Evolutionary conservation across 2,329 filamentous ascomycete species (phyloP), one percentile per base, ranked within the genome.

Genomic region (Fusarium graminum): DNA sequence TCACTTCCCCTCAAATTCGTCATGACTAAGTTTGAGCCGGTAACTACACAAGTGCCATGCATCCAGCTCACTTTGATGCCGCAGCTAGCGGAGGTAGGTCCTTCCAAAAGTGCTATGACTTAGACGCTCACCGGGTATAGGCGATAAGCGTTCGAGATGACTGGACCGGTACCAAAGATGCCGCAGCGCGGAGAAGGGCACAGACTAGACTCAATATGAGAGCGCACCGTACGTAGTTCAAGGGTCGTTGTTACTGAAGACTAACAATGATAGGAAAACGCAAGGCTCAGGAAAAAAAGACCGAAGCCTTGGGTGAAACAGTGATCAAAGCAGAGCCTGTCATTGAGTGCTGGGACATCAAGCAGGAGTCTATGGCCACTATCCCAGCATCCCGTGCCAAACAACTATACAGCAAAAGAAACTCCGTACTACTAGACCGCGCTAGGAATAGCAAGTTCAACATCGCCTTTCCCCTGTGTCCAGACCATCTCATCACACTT

Each of bases 171-270:
- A 77, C 73, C 25, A 81, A 66, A 16, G 77, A 82, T 75, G 76
- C 78, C 4, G 77, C 75, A 63, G 75, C 74, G 60, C 77, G 81
- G 25, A 76, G 81, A 63, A 69, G 76, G 55, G 75, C 75, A 60
- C 81, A 83, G 73, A 83, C 77, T 59, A 77, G 81, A 73, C 76
- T 82, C 25, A 82, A 82, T 49, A 79, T 77, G 68, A 80, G 81
- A 58, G 80, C 80, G 68, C 81, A 82, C 12, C 39, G 62, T 61
- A 6, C 19, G 59, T 26, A 7, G 0, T 4, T 2, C 3, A 3
- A 1, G 12, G 6, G 4, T 3, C 14, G 4, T n/a, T 2, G 7
- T 11, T 6, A 2, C 2, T 3, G 12, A 2, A 6, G 2, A 29
- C 47, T 65, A 40, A 65, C 16, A 3, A 3, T 6, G 17, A 8